Base-by-base conservation (phyloP, 2,329 filamentous ascomycete genomes). In the Epichloe coenophiala region DNA sequence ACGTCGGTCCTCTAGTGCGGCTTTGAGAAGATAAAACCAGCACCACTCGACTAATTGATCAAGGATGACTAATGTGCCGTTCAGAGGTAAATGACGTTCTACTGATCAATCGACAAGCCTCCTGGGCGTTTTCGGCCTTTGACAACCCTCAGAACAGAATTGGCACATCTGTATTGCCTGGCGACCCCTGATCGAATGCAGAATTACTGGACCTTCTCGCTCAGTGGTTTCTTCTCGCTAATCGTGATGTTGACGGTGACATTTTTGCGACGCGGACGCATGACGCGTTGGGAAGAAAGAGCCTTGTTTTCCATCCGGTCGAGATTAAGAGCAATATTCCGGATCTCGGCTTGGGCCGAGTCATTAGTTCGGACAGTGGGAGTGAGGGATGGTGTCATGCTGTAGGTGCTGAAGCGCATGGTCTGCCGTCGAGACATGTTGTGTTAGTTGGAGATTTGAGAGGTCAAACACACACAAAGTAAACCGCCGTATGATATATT, bases 251-350 rank as follows among this genome's bases (percentile, higher is more conserved):
- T 53, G 40, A 55, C 55, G 46, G 54, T 53, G 35, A 59, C 56
- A 47, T 61, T 69, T 59, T 69, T 64, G 48, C 64, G 61, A 35
- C 72, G 68, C 21, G 73, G 78, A 56, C 84, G 81, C 76, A 93
- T 90, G 41, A 68, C 65, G 27, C 90, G 84, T 72, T 96, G 90
- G 60, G 84, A 80, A 59, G 80, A 73, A 31, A 95, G 81, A 46
- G 85, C 86, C 69, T 88, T 88, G 74, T 95, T 93, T 68, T 94
- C 87, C 71, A 96, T 86, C 62, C 89, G 86, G 61, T 88, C 83
- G 56, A 95, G 80, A 53, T 86, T 84, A 54, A 83, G 80, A 60
- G 86, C 84, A 66, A 93, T 88, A 58, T 86, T 80, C 66, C 70
- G 69, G 59, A 81, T 78, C 65, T 80, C 77, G 58, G 74, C 73